These are phyloP conservation scores for Diaporthe sp. DNA, from an alignment of 2,329 filamentous ascomycete genomes.

Conservation along the genomic window DNA sequence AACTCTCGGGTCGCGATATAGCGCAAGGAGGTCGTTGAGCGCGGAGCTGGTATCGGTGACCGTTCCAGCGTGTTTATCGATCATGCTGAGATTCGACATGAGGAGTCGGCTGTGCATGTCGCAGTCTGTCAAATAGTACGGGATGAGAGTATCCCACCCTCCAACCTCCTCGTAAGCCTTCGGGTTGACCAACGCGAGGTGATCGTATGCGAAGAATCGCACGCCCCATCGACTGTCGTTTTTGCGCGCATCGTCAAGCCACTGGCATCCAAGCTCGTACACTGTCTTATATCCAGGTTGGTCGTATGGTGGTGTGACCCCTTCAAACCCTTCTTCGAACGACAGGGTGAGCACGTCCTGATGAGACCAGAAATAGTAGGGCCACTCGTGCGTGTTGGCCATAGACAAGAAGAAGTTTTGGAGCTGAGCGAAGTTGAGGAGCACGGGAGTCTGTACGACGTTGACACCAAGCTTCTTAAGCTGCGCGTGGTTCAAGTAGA, in stretches of 20 bases:
- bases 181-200: slow-evolving; percentile 69
- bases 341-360: slow-evolving; percentile 64
- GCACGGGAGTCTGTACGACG: slow-evolving; percentile 63
- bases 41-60: slow-evolving; percentile 61
- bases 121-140: slow-evolving; percentile 71
- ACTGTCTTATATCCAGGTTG: slow-evolving; percentile 57
- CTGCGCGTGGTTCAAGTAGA: slow-evolving; percentile 67
- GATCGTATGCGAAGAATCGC: slow-evolving; percentile 72
- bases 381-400: slow-evolving; percentile 59
- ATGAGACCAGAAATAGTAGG: slow-evolving; percentile 67
- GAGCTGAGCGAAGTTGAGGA: slow-evolving; percentile 66
- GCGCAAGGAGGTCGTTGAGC: slow-evolving; percentile 60
- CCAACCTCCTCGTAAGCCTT: slow-evolving; percentile 64
- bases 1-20: slow-evolving; percentile 60
- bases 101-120: slow-evolving; percentile 65
- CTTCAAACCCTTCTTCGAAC: slow-evolving; percentile 57
- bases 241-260: slow-evolving; percentile 51
- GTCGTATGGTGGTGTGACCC: slow-evolving; percentile 50
- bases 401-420: slow-evolving; percentile 67
- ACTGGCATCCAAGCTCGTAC: slow-evolving; percentile 56
- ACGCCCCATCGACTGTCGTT: slow-evolving; percentile 61
- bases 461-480: slow-evolving; percentile 63
- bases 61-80: slow-evolving; percentile 56
- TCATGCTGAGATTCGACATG: slow-evolving; percentile 60
- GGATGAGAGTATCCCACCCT: slow-evolving; percentile 71